These are phyloP conservation scores for Grigorovia transvaalensis DNA, from an alignment of 805 yeast species.

Conservation along the genomic window DNA sequence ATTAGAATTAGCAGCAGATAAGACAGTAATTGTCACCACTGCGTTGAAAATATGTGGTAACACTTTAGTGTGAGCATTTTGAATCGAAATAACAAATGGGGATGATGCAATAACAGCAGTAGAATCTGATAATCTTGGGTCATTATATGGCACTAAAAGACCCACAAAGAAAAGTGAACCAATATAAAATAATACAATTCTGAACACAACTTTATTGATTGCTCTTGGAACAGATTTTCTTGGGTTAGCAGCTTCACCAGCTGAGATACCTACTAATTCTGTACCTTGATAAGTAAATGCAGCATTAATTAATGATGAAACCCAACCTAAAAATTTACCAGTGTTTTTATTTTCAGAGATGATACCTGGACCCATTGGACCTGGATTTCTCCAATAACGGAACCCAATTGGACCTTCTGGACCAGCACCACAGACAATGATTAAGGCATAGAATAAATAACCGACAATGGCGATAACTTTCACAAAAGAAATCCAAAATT, in stretches of 20 bases:
- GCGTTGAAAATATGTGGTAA: conserved; percentile 67
- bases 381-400: conserved; percentile 58
- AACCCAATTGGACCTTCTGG: conserved; percentile 49
- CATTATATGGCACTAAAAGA: conserved; percentile 52
- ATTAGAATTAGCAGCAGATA: conserved; percentile 72
- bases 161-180: conserved; percentile 54
- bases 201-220: conserved; percentile 50
- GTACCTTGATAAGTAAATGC: conserved; percentile 53
- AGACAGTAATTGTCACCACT: conserved; percentile 51
- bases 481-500: conserved; percentile 45
- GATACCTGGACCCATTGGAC: conserved; percentile 56
- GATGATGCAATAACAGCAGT: conserved; percentile 41
- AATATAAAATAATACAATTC: conserved; percentile 54
- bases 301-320: conserved; percentile 42
- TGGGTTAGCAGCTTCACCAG: conserved; percentile 55
- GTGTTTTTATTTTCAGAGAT: conserved; percentile 33
- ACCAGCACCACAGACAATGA: conserved; percentile 50
- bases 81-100: conserved; percentile 58
- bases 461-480: conserved; percentile 48
- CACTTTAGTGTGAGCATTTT: conserved; percentile 54
- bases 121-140: conserved; percentile 33
- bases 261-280: conserved; percentile 47
- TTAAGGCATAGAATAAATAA: conserved; percentile 42
- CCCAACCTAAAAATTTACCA: conserved; percentile 44
- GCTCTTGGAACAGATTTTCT: conserved; percentile 61